phyloP scores from a whole-genome alignment of 108 stramenopile species.

The Stephanodiscus minutulus region DNA sequence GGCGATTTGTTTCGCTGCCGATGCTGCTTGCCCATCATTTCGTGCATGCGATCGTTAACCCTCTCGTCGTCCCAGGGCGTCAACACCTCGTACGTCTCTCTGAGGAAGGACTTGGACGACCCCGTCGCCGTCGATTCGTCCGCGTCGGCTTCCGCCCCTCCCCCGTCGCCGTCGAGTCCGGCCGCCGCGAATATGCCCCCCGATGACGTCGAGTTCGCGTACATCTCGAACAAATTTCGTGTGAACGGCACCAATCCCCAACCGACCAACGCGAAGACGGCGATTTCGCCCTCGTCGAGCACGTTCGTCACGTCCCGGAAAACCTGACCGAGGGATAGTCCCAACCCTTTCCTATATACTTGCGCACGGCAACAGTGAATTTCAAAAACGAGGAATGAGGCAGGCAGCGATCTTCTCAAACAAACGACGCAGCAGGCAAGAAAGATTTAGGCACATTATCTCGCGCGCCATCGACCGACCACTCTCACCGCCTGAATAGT shows the following conservation, averaged over 20 bases:
- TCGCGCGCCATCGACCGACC: background rate
- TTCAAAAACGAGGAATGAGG: background rate
- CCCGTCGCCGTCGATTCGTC: background rate
- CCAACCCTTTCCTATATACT: background rate
- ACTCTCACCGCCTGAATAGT: constrained; percentile 9
- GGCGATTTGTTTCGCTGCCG: too few species aligned
- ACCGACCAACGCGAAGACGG: constrained; percentile 29
- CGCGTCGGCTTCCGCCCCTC: background rate
- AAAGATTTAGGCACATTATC: background rate
- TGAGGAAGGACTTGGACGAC: constrained; percentile 1
- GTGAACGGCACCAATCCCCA: constrained; percentile 38
- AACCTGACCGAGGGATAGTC: constrained; percentile 26
- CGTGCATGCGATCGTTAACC: constrained; percentile 14
- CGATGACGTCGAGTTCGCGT: constrained; percentile 15
- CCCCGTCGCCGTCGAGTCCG: background rate
- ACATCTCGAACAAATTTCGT: constrained; percentile 13
- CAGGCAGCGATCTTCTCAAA: too few species aligned
- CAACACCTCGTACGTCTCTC: constrained; percentile 16
- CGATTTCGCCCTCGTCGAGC: constrained; percentile 29
- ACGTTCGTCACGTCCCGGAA: constrained; percentile 16
- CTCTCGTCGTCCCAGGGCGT: constrained; percentile 47
- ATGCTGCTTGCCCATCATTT: background rate
- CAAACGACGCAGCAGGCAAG: too few species aligned
- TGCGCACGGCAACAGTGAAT: too few species aligned
- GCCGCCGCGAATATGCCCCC: too few species aligned